phyloP scores from a whole-genome alignment of 305 asterid species.

The Fraxinus baroniana region DNA sequence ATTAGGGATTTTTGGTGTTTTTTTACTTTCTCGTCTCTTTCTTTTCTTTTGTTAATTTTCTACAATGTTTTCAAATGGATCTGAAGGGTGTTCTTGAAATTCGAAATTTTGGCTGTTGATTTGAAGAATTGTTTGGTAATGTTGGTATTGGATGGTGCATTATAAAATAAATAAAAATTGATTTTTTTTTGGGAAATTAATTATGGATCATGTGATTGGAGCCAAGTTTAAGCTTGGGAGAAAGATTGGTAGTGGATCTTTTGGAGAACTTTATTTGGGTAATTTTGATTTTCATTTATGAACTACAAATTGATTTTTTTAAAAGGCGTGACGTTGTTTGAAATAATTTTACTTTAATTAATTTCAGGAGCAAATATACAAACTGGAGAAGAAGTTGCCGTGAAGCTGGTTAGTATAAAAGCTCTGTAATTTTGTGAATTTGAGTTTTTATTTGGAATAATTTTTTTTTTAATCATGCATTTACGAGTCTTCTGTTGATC shows the following conservation, averaged over 20 bases:
- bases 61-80: constrained; percentile 26
- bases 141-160: constrained; percentile 16
- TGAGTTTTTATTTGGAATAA: background rate
- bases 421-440: background rate
- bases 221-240: constrained; percentile 89
- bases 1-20: constrained; percentile 6
- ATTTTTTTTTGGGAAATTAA: constrained; percentile 22
- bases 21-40: constrained; percentile 3
- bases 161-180: constrained; percentile 22
- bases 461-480: background rate
- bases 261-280: constrained; percentile 95
- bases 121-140: constrained; percentile 14
- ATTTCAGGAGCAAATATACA: constrained; percentile 70
- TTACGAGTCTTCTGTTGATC: background rate
- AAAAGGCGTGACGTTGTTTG: background rate
- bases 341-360: constrained; percentile 11
- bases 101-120: background rate
- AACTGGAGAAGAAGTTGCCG: constrained; percentile 93
- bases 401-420: constrained; percentile 64
- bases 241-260: constrained; percentile 95
- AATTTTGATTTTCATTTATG: constrained; percentile 21
- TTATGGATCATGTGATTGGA: constrained; percentile 85
- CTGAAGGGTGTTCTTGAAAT: constrained; percentile 23
- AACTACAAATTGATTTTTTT: background rate
- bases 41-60: background rate